Percentiles rank a stretch among this genome's conserved stretches.
Evolutionary conservation across 169 alveolate genomes (phyloP).

Genomic region (Eimeria necatrix): DNA sequence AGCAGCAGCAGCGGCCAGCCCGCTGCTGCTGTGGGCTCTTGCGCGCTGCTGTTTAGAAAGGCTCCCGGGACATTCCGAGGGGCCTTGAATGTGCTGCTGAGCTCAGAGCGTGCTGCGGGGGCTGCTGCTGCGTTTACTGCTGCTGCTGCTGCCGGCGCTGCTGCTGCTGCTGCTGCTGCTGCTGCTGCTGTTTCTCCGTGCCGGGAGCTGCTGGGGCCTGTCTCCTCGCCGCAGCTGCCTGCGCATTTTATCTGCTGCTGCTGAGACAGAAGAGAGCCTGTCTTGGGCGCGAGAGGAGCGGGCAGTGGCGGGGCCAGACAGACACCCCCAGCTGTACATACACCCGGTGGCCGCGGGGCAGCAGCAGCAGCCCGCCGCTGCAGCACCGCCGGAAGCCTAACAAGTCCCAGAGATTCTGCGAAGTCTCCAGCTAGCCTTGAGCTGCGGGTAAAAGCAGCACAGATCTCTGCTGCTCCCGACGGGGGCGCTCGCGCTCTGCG

Average conservation of each 20-base stretch:
- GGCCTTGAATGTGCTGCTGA: background rate
- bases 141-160: slow-evolving; percentile 15
- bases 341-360: background rate
- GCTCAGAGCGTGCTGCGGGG: no score
- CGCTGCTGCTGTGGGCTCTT: no score
- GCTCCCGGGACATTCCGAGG: background rate
- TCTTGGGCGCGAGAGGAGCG: background rate
- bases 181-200: background rate
- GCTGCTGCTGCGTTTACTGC: background rate
- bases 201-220: no score
- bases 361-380: background rate
- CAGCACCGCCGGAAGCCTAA: no score
- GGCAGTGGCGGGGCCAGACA: background rate
- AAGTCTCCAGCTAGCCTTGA: no score
- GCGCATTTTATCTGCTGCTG: no score
- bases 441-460: no score
- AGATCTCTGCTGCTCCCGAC: no score
- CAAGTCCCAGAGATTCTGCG: no score
- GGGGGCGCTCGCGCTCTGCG: no score
- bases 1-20: background rate
- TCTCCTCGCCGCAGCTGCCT: background rate
- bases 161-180: slow-evolving; percentile 59
- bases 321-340: background rate
- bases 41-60: background rate
- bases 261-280: background rate